Conservation (phyloP, 306 rosid genomes). For the Betula pendula region DNA sequence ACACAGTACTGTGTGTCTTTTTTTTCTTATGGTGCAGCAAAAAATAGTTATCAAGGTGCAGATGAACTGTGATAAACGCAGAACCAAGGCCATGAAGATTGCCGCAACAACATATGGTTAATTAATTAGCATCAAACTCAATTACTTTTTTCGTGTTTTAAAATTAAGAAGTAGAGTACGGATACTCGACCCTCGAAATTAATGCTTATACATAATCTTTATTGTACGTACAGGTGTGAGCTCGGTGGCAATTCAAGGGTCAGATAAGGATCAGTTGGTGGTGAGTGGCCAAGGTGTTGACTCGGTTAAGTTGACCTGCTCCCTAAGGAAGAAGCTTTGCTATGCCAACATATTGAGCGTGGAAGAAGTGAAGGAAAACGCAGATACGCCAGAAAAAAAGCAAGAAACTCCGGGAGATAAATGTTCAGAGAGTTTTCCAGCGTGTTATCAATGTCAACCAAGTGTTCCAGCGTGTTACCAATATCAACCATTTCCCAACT, state of each 20-base stretch:
- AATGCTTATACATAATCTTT: not conserved
- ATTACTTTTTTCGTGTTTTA: not conserved
- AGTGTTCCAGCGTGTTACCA: too few relatives aligned
- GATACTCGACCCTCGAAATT: too few relatives aligned
- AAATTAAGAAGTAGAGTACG: not conserved
- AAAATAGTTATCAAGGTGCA: slow-evolving; percentile 32
- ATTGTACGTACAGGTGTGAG: slow-evolving; percentile 35
- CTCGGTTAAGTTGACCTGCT: slow-evolving; percentile 15
- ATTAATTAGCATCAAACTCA: not conserved
- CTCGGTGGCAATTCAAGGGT: slow-evolving; percentile 37
- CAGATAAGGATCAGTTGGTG: slow-evolving; percentile 26
- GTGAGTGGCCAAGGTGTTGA: slow-evolving; percentile 27
- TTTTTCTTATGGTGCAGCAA: slow-evolving; percentile 30
- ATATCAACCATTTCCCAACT: too few relatives aligned
- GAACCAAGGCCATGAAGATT: slow-evolving; percentile 39
- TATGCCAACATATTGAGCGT: slow-evolving; percentile 5
- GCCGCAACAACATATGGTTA: slow-evolving; percentile 25
- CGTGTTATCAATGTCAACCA: too few relatives aligned
- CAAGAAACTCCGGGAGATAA: too few relatives aligned
- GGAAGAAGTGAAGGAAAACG: not conserved
- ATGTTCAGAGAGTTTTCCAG: too few relatives aligned
- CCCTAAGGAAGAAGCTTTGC: slow-evolving; percentile 15
- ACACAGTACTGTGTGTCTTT: not conserved
- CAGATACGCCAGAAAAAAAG: too few relatives aligned
- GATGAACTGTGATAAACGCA: slow-evolving; percentile 26